Conservation (phyloP, 2,329 filamentous ascomycete genomes). For the Calonectria honghensis region DNA sequence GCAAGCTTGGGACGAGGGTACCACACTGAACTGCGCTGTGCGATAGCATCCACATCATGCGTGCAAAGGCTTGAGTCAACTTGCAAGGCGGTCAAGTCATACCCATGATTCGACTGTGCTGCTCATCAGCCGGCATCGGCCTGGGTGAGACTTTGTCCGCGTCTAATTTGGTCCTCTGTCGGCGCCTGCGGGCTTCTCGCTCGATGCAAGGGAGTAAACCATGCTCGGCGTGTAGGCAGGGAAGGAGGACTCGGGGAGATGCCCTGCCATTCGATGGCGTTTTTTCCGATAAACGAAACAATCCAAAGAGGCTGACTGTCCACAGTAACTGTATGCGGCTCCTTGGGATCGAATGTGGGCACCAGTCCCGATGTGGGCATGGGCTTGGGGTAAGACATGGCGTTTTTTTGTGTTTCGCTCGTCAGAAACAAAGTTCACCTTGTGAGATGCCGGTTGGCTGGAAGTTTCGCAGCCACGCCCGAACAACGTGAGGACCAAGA, state of each 20-base stretch:
- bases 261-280: slow-evolving; percentile 27
- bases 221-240: slow-evolving; percentile 8
- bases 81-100: neutral
- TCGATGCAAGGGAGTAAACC: slow-evolving; percentile 24
- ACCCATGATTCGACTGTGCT: slow-evolving; percentile 12
- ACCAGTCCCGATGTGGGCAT: slow-evolving; percentile 28
- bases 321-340: neutral
- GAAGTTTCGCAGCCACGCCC: slow-evolving; percentile 21
- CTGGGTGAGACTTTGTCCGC: slow-evolving; percentile 9
- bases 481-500: slow-evolving; percentile 31
- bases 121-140: slow-evolving; percentile 1
- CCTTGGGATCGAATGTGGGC: slow-evolving; percentile 16
- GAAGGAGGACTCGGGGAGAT: slow-evolving; percentile 11
- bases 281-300: slow-evolving; percentile 23
- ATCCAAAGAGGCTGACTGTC: slow-evolving; percentile 21
- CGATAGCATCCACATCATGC: slow-evolving; percentile 37
- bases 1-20: slow-evolving; percentile 79
- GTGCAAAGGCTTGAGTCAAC: slow-evolving; percentile 16
- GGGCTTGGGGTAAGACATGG: slow-evolving; percentile 34
- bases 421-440: slow-evolving; percentile 35
- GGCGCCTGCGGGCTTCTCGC: slow-evolving; percentile 6
- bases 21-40: slow-evolving; percentile 52
- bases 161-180: slow-evolving; percentile 3
- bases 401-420: slow-evolving; percentile 33
- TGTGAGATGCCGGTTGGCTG: slow-evolving; percentile 32